Evolutionary conservation across 2,329 filamentous ascomycete genomes (phyloP), one percentile per base, ranked within the genome.

Genomic region (Cladophialophora yegresii): DNA sequence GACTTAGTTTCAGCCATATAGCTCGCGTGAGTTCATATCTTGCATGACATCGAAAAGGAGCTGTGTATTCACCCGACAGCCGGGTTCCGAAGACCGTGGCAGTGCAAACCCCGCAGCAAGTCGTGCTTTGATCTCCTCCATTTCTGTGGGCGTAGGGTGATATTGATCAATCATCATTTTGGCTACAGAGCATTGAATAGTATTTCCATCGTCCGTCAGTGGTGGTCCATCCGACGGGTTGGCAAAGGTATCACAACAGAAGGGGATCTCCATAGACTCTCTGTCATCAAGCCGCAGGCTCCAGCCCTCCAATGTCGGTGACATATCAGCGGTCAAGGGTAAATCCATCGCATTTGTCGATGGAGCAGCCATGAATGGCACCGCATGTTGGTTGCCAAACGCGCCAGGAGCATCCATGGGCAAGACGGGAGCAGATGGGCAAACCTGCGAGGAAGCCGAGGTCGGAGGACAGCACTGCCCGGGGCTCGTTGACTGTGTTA

Each of bases 31-130:
- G 28, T 54, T 49, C 47, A 54, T 45, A 10, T 60, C 58, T 13
- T 61, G 58, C 49, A 61, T 33, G 26, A 61, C 22, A 6, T 54
- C 20, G 23, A 43, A 53, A 33, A 54, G 12, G 30, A 30, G 8
- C n/a, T 77, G 75, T 59, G 75, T 77, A 53, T 76, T 74, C 6
- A 79, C 75, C 54, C 75, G 73, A 63, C 75, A 78, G 23, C 73
- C 76, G 61, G 74, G 70, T 8, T 72, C 73, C 1, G 67, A 64
- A 56, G 69, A 66, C 10, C 72, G 71, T 26, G 71, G 72, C 45
- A 71, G 70, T 16, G 54, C 50, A 55, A 77, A 77, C 0, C 75
- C 76, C n/a, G 71, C 67, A 63, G 73, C 74, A 13, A 78, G 72
- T 62, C 71, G 75, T 53, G 68, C 67, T 43, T 71, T 73, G 45